Evolutionary conservation across 805 yeast species (phyloP).

Genomic region (Dipodascus albidus): DNA sequence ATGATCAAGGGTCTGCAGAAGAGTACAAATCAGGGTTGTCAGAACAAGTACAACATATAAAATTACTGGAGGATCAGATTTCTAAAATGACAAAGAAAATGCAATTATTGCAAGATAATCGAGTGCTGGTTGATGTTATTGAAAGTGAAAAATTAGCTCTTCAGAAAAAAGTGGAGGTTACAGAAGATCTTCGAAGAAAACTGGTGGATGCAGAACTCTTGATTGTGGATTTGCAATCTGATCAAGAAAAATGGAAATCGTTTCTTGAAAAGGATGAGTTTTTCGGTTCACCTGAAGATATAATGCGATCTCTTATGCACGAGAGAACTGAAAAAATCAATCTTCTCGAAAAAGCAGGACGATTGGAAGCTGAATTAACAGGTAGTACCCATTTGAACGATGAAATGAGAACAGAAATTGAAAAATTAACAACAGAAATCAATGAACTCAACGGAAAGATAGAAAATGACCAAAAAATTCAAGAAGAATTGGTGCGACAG

Average conservation of each 20-base stretch:
- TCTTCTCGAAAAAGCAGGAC: constrained; percentile 22
- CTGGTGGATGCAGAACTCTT: constrained; percentile 40
- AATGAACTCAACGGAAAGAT: constrained; percentile 24
- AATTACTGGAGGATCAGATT: constrained; percentile 40
- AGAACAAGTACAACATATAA: constrained; percentile 34
- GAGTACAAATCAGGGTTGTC: constrained; percentile 17
- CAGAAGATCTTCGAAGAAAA: constrained; percentile 35
- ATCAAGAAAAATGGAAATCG: constrained; percentile 36
- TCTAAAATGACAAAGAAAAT: constrained; percentile 42
- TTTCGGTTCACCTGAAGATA: constrained; percentile 31
- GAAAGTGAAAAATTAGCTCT: constrained; percentile 43
- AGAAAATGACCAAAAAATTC: constrained; percentile 29
- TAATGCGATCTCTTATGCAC: constrained; percentile 27
- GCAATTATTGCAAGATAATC: constrained; percentile 35
- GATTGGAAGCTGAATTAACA: constrained; percentile 22
- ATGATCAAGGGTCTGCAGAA: constrained; percentile 10
- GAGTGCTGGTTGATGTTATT: constrained; percentile 38
- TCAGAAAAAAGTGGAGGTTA: constrained; percentile 26
- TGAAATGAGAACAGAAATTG: constrained; percentile 14
- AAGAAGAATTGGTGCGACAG: constrained; percentile 36
- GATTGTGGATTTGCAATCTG: constrained; percentile 35
- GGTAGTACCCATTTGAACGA: constrained; percentile 8
- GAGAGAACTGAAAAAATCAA: constrained; percentile 23
- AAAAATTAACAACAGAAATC: constrained; percentile 21
- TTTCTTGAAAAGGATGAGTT: constrained; percentile 30